These are phyloP conservation scores for Hevea brasiliensis DNA, from an alignment of 345 rosid species.

Conservation along the genomic window DNA sequence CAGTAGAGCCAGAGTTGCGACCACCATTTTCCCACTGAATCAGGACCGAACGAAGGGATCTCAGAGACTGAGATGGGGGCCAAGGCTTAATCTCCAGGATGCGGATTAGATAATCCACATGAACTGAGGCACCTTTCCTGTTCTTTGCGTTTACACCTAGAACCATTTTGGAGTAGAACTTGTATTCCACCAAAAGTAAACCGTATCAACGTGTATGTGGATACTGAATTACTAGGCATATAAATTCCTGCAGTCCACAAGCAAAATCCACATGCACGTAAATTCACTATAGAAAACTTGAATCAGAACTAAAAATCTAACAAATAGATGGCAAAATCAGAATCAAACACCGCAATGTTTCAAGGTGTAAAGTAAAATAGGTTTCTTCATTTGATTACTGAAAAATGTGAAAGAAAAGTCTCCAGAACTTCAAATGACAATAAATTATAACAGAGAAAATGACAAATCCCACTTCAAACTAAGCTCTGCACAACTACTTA, in stretches of 20 bases:
- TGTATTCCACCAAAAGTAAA: constrained; percentile 17
- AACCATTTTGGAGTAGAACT: constrained; percentile 51
- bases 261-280: neutral
- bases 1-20: constrained; percentile 67
- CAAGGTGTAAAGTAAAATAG: no score
- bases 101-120: constrained; percentile 60
- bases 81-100: constrained; percentile 89
- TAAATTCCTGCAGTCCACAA: constrained; percentile 20
- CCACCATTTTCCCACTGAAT: constrained; percentile 92
- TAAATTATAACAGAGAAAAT: neutral
- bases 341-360: neutral
- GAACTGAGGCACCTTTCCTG: constrained; percentile 51
- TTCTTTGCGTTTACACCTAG: constrained; percentile 61
- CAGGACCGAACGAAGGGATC: constrained; percentile 75
- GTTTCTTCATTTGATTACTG: neutral
- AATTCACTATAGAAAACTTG: no score
- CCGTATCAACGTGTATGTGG: constrained; percentile 9
- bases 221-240: constrained; percentile 2
- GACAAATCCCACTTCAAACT: constrained; percentile 3
- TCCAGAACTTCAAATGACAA: neutral
- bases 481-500: neutral
- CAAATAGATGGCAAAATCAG: neutral
- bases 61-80: constrained; percentile 95
- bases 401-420: neutral
- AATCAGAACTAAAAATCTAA: neutral